Base-by-base conservation (phyloP, 2,329 filamentous ascomycete species). In the Trichoderma oligosporum region DNA sequence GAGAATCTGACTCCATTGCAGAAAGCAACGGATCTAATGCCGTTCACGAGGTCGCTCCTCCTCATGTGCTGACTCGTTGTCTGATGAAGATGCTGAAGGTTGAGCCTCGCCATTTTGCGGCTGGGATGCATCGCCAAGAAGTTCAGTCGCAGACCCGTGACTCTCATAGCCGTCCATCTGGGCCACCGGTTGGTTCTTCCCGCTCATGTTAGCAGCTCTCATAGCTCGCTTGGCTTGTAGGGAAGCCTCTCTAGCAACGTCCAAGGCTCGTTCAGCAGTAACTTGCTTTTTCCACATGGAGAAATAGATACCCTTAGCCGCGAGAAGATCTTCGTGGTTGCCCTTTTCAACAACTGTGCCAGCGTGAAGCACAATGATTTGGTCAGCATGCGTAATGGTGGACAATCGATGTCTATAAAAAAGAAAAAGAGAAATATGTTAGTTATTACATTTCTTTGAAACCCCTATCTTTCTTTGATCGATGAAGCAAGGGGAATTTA, bases 201-300 rank as follows among this genome's bases (percentile, higher is more conserved):
- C 65, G 33, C 71, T 67, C 64, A 82, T 77, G 54, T 81, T 80
- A 9, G 80, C 80, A 60, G 78, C 75, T 53, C 76, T 75, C 62
- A 82, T 62, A 6, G 70, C 71, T 49, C 64, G 65, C 14, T 68
- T 66, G 4, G 71, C 72, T 59, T 69, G 72, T 35, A 69, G 54
- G 20, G 72, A 70, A 22, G 72, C 72, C 60, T 71, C 67, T 20
- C 70, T 66, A 45, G 72, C 72, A 27, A 66, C 70, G 42, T 70
- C 66, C 52, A 73, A 61, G 9, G 87, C 88, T 62, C 81, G 81
- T 68, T 92, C 87, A 2, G 89, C 88, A 60, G 87, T 82, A 61
- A 89, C 91, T 71, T 96, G 91, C 73, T 92, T 93, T 61, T 86
- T 84, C 91, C 91, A 96, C 84, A 96, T 92, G 60, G 85, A 86